phyloP scores from a whole-genome alignment of 2,329 filamentous ascomycete genomes.

The Berkeleyomyces basicola region DNA sequence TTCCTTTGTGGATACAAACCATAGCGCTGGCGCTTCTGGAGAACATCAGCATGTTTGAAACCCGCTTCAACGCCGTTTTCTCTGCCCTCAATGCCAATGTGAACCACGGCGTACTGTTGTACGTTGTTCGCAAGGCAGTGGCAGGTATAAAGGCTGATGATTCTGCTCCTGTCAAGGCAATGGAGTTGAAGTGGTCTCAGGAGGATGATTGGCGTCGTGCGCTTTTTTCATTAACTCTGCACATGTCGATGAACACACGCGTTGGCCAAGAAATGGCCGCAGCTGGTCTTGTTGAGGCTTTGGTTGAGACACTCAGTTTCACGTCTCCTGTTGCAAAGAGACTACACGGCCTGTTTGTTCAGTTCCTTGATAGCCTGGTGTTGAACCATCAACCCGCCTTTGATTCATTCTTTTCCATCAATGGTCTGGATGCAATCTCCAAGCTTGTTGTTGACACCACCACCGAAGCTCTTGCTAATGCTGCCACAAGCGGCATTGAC shows the following conservation, averaged over 20 bases:
- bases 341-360: slow-evolving; percentile 67
- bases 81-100: slow-evolving; percentile 89
- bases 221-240: slow-evolving; percentile 73
- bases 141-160: slow-evolving; percentile 53
- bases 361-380: slow-evolving; percentile 76
- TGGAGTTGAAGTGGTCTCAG: slow-evolving; percentile 21
- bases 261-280: slow-evolving; percentile 64
- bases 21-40: slow-evolving; percentile 69
- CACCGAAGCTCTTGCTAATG: slow-evolving; percentile 47
- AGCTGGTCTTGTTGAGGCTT: slow-evolving; percentile 74
- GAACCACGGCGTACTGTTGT: slow-evolving; percentile 88
- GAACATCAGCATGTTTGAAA: slow-evolving; percentile 64
- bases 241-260: slow-evolving; percentile 37
- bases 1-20: slow-evolving; percentile 65
- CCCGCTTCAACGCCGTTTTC: slow-evolving; percentile 65
- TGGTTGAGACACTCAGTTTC: slow-evolving; percentile 75
- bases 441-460: slow-evolving; percentile 71
- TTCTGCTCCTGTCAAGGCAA: neutral
- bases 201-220: slow-evolving; percentile 81
- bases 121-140: slow-evolving; percentile 80
- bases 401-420: slow-evolving; percentile 61
- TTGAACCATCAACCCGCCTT: slow-evolving; percentile 76
- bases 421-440: slow-evolving; percentile 81
- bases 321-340: slow-evolving; percentile 69
- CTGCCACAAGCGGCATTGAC: slow-evolving; percentile 56